phyloP scores from a whole-genome alignment of 768 basidiomycete genomes.

The Auricularia sp. region DNA sequence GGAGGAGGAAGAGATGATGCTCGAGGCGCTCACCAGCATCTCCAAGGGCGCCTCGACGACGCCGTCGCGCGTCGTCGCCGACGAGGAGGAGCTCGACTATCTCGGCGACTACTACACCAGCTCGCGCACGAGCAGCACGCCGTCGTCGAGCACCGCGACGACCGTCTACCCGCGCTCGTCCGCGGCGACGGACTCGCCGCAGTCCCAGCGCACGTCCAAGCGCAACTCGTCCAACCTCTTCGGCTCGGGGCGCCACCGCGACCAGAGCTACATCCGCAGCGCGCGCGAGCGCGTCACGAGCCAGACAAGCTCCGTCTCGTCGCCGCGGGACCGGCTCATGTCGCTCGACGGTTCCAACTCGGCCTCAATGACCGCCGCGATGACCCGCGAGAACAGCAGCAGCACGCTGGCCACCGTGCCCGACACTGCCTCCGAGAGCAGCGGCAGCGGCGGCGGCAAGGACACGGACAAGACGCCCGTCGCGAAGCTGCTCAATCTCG shows the following conservation, averaged over 20 bases:
- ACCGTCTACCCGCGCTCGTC: slow-evolving; percentile 28
- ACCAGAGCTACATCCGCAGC: slow-evolving; percentile 60
- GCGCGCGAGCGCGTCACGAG: slow-evolving; percentile 12
- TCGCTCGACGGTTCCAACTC: neutral
- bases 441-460: neutral
- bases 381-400: neutral
- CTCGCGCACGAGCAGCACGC: neutral
- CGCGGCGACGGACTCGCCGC: slow-evolving; percentile 10
- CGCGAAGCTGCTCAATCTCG: slow-evolving; percentile 28
- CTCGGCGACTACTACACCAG: neutral
- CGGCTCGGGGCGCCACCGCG: slow-evolving; percentile 67
- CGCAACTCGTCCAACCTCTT: slow-evolving; percentile 83
- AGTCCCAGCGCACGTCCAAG: slow-evolving; percentile 36
- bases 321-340: neutral
- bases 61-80: neutral
- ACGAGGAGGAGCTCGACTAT: neutral
- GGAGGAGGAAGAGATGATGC: slow-evolving; percentile 76
- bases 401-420: neutral
- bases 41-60: neutral
- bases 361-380: neutral
- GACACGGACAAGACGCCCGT: slow-evolving; percentile 20
- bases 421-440: neutral
- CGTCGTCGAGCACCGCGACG: slow-evolving; percentile 6
- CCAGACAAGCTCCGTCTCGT: neutral
- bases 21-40: slow-evolving; percentile 57